Conservation (phyloP, 129 eudicot genomes). For the Apium graveolens region DNA sequence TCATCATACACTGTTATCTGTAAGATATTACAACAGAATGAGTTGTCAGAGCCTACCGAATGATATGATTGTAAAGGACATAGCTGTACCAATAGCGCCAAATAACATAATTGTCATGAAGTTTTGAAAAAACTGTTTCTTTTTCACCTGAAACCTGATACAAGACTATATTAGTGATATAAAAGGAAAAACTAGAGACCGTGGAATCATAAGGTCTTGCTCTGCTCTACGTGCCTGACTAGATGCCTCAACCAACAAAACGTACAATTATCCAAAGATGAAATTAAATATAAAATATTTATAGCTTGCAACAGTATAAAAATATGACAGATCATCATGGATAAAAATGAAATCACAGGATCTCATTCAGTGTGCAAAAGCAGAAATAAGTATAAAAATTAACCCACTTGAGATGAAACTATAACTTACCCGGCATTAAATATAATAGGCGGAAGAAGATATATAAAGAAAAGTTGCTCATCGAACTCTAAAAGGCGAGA, state of each 20-base stretch:
- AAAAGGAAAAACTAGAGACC: neutral
- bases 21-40: neutral
- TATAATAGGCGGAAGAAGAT: conserved; percentile 86
- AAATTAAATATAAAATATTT: neutral
- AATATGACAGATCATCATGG: neutral
- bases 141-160: conserved; percentile 75
- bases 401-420: neutral
- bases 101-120: conserved; percentile 52
- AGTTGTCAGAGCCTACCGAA: conserved; percentile 22
- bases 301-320: neutral
- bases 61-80: conserved; percentile 70
- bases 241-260: neutral
- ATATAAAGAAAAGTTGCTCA: conserved; percentile 70
- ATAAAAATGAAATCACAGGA: neutral
- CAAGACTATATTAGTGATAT: neutral
- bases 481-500: conserved; percentile 56
- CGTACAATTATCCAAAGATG: neutral
- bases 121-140: conserved; percentile 75
- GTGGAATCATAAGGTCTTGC: neutral
- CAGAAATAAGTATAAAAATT: neutral
- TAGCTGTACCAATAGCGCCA: conserved; percentile 78
- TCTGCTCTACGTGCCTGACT: neutral
- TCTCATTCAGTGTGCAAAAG: neutral
- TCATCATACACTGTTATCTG: neutral
- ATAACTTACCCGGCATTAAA: conserved; percentile 83